Base-by-base conservation (phyloP, 2,329 filamentous ascomycete genomes). In the Exophiala sp. region DNA sequence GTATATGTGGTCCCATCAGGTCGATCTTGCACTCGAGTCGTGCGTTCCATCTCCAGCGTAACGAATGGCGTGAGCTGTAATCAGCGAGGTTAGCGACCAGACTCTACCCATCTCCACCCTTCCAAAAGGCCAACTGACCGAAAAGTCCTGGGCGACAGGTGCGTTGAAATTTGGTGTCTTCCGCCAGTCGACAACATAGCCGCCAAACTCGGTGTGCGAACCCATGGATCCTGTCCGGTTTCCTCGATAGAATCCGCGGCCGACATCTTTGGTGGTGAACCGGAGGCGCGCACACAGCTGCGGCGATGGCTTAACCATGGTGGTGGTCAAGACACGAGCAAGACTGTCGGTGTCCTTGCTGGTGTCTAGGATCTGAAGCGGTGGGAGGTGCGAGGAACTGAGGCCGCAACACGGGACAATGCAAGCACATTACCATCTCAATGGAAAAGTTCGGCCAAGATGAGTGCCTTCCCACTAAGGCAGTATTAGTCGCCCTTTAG, bases 201-300 rank as follows among this genome's bases (percentile, higher is more conserved):
- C 83, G 68, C 91, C 93, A 66, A 82, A 80, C 67, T 86, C 86
- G 47, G 86, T 90, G 71, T 94, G 88, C 11, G 75, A 72, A 68
- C 93, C 93, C 82, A 94, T 89, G 35, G 86, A 82, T 1, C 93
- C 93, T 1, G 88, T 85, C 40, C 90, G 79, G 63, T 86, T 96
- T 66, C 93, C 93, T 77, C 97, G 97, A 81, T 98, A 98, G 80
- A 84, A 98, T 60, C 90, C 91, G 66, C 88, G 88, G 68, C 85
- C 86, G 66, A 91, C 84, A 70, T 93, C 84, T 73, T 98, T 98
- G 60, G 91, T 95, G 10, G 88, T 96, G 64, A 98, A 80, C 37
- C 53, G 53, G 50, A 60, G 50, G 40, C 58, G 61, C 9, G 27
- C 50, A 39, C 43, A 55, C 18, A 58, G 53, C 29, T 49, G 44